Evolutionary conservation across 768 basidiomycete genomes (phyloP), one percentile per base, ranked within the genome.

Genomic region (Collybia mongolica): DNA sequence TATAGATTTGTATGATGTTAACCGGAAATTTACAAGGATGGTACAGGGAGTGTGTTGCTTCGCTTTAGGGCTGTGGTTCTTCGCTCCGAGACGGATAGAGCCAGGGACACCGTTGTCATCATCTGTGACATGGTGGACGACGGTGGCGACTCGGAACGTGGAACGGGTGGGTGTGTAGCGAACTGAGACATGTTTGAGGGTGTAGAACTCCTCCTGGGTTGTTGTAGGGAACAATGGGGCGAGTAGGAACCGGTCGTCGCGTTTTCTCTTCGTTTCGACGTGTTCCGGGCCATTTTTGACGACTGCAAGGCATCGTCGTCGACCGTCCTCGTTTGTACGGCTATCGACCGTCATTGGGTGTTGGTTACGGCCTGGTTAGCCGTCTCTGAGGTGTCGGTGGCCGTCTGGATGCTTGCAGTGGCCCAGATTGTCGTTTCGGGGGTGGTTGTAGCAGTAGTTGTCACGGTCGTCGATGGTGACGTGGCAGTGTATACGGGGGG

Each of bases 11-110:
- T 39, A 39, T 39, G 37, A 39, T 39, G 37, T 39, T 39, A 39
- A 39, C 37, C 19, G 37, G 37, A 39, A 39, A 11, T 44, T 29
- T 36, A 99, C 39, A 40, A 18, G 39, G 39, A 18, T 40, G 39
- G 39, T 40, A 40, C 23, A 22, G 39, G 37, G 37, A 39, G n/a
- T n/a, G 37, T 39, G 37, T 39, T 39, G 37, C 39, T n/a, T 40
- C n/a, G 39, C n/a, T 40, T 40, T 40, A 40, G 39, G 12, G 39
- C 39, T 18, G 39, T 40, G 39, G 39, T 40, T 40, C 39, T 12
- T 40, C 39, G 3, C n/a, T 18, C 39, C n/a, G 15, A 40, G 39
- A 40, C 15, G 39, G 39, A 40, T 12, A 40, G 39, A 40, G 39
- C 39, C 39, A 40, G 39, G 8, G 39, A 40, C n/a, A 22, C n/a